Percentiles rank a stretch among this genome's conserved stretches.
Evolutionary conservation across 1,139 yeast genomes (phyloP).

Genomic region (Sugiyamaella novakii): DNA sequence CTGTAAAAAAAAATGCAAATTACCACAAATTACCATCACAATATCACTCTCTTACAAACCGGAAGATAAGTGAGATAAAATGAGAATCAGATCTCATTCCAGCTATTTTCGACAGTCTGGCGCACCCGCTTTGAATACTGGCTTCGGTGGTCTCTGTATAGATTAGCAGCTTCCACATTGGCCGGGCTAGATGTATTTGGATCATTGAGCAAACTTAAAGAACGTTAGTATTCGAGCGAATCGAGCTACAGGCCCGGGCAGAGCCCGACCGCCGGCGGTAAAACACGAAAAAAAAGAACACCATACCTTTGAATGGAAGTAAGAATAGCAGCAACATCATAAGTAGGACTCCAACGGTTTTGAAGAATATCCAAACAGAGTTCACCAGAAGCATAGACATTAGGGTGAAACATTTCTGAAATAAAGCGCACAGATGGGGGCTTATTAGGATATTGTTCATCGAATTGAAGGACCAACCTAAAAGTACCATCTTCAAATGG

Average conservation of each 20-base stretch:
- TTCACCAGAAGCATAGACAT: conserved; percentile 94
- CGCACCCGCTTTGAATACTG: conserved; percentile 90
- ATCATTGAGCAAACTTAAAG: conserved; percentile 81
- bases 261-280: conserved; percentile 10
- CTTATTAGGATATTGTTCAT: conserved; percentile 96
- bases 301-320: conserved; percentile 63
- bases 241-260: too few species aligned
- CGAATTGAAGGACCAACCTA: conserved; percentile 81
- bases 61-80: too few species aligned
- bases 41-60: too few species aligned
- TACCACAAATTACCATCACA: too few species aligned
- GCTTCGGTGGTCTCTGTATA: conserved; percentile 91
- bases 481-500: conserved; percentile 99
- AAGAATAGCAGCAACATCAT: conserved; percentile 94
- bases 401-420: conserved; percentile 97
- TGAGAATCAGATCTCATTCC: conserved; percentile 38
- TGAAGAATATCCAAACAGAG: conserved; percentile 93
- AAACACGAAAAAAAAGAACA: background rate
- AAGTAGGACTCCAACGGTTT: conserved; percentile 98
- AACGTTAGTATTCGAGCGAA: conserved; percentile 5
- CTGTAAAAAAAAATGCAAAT: conserved; percentile 1
- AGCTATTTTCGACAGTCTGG: conserved; percentile 77
- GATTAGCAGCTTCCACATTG: conserved; percentile 95
- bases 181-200: conserved; percentile 98
- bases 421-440: conserved; percentile 92